These are phyloP conservation scores for Ochetophila trinervis DNA, from an alignment of 306 rosid species.

Conservation along the genomic window DNA sequence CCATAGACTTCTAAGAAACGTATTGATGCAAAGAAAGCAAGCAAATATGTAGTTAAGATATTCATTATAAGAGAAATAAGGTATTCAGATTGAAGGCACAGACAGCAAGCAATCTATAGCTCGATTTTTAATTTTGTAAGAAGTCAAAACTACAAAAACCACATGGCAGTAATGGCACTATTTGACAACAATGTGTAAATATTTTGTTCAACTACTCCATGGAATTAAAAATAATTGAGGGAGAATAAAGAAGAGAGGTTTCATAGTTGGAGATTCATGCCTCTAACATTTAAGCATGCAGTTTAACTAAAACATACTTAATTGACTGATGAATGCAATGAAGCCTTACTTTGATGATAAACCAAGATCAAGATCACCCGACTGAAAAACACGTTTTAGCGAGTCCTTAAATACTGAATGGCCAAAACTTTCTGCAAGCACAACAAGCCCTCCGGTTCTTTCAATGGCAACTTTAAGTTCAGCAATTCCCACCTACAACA, in stretches of 20 bases:
- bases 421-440: slow-evolving; percentile 97
- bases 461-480: slow-evolving; percentile 94
- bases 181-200: neutral
- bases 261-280: neutral
- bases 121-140: too few species aligned
- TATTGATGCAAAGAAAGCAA: neutral
- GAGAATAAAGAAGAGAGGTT: neutral
- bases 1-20: neutral
- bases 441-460: slow-evolving; percentile 93
- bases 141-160: neutral
- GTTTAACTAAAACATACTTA: neutral
- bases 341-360: slow-evolving; percentile 79
- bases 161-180: neutral
- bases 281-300: neutral
- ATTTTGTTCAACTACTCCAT: neutral
- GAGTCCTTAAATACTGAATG: slow-evolving; percentile 90
- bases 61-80: neutral
- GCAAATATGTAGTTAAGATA: neutral
- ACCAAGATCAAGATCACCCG: slow-evolving; percentile 79
- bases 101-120: too few species aligned
- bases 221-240: neutral
- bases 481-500: slow-evolving; percentile 86
- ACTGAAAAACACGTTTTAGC: slow-evolving; percentile 69
- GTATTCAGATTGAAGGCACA: too few species aligned
- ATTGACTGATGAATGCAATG: slow-evolving; percentile 1